Evolutionary conservation across 768 basidiomycete genomes (phyloP).

Genomic region (Pleurotus sapidus): DNA sequence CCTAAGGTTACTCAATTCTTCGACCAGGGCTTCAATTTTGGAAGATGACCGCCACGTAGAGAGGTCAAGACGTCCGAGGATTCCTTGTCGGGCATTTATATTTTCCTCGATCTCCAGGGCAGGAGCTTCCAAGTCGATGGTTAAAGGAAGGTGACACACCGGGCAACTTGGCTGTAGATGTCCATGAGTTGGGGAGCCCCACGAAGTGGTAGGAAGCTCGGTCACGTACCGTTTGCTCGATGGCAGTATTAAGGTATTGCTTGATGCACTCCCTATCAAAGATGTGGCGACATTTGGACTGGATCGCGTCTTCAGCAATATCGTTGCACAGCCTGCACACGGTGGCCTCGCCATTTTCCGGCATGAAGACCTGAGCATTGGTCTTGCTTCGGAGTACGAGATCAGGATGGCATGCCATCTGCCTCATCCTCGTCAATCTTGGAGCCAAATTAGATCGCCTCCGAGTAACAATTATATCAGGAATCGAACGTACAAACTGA

Average conservation of each 20-base stretch:
- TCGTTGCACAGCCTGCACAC: conserved; percentile 97
- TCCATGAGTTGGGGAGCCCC: not conserved
- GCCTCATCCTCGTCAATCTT: conserved; percentile 92
- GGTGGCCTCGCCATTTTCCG: conserved; percentile 68
- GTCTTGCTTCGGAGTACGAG: conserved; percentile 87
- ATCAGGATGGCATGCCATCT: conserved; percentile 95
- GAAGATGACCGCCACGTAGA: conserved; percentile 93
- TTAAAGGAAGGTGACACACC: conserved; percentile 88
- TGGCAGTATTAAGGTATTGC: conserved; percentile 79
- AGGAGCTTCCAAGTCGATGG: conserved; percentile 94
- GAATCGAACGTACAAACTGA: conserved; percentile 56
- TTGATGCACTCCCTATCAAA: conserved; percentile 96
- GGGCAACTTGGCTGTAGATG: conserved; percentile 79
- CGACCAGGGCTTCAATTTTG: conserved; percentile 94
- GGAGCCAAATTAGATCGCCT: conserved; percentile 16
- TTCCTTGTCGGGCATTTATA: conserved; percentile 72
- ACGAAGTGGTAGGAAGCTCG: not conserved
- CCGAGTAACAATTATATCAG: not conserved
- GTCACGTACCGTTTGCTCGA: conserved; percentile 57
- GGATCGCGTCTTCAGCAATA: conserved; percentile 94
- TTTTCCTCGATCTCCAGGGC: conserved; percentile 80
- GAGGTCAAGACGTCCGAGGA: conserved; percentile 86
- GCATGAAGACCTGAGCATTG: conserved; percentile 59
- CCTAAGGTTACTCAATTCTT: conserved; percentile 86
- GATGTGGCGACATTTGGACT: conserved; percentile 89